Base-by-base conservation (phyloP, 1,284 basidiomycete species). In the Cutaneotrichosporon curvatum region DNA sequence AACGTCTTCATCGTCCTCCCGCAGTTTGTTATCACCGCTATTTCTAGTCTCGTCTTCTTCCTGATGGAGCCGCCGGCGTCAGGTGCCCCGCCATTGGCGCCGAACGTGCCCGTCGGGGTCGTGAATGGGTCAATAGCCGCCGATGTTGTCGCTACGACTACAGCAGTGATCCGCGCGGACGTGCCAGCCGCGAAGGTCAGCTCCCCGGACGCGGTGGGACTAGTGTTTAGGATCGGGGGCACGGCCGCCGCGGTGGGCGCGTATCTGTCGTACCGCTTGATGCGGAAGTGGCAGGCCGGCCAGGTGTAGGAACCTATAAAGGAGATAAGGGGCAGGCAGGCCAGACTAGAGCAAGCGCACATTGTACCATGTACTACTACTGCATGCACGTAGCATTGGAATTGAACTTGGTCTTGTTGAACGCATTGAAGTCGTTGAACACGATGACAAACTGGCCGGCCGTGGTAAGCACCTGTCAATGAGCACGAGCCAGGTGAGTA, bases 1-100 rank as follows among this genome's bases (percentile, higher is more conserved):
- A 95, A 92, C 60, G 78, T 94, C 44, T 91, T 86, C 65, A 76
- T 94, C 55, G 90, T 94, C 44, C 48, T 77, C 15, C 77, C 81
- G 4, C 77, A 78, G 54, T 77, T 78, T 51, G 62, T 78, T 39
- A 74, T 77, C 7, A 76, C 76, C 0, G 66, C 71, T 33, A 53
- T 77, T 3, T 72, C 70, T 1, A 66, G 72, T 9, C 61, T 77
- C 57, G 71, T 78, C 37, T 78, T 78, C 48, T 65, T 66, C 38
- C 46, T 74, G 32, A 62, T 75, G 62, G 73, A 74, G 32, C 72
- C 40, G 3, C 23, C 14, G 1, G 25, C 36, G 37, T 28, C 25
- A 21, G 8, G 19, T 12, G n/a, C 41, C 10, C 38, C 37, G 40
- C 36, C 15, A 23, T 30, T 12, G 30, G 31, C 30, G 22, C 39